Conservation (phyloP, 106 monocot genomes). For the Cymbidium sinense region DNA sequence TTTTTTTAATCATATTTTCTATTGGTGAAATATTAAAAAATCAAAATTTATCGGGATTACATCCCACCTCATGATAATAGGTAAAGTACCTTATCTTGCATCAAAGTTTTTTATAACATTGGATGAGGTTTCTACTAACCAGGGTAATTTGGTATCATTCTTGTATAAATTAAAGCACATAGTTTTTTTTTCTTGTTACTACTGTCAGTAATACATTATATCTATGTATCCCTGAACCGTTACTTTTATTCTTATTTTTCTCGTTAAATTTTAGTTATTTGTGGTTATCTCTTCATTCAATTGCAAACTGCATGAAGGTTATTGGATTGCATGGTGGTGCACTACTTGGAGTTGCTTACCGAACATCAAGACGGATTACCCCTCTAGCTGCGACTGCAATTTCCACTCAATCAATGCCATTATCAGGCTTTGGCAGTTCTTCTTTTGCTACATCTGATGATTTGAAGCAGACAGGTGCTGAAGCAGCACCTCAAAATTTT, state of each 20-base stretch:
- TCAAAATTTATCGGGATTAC: too few species aligned
- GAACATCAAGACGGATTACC: conserved; percentile 75
- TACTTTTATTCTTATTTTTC: neutral
- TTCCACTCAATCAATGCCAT: conserved; percentile 89
- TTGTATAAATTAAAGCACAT: neutral
- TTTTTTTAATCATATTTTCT: too few species aligned
- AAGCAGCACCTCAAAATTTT: conserved; percentile 87
- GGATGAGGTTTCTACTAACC: too few species aligned
- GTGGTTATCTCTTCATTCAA: conserved; percentile 10
- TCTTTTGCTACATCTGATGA: conserved; percentile 76
- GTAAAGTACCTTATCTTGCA: too few species aligned
- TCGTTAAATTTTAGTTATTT: neutral
- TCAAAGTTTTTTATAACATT: too few species aligned
- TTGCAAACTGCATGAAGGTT: conserved; percentile 44
- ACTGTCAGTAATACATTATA: neutral
- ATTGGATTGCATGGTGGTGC: conserved; percentile 96
- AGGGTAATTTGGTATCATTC: neutral
- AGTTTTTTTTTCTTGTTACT: neutral
- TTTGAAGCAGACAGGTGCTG: conserved; percentile 44
- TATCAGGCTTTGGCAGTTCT: conserved; percentile 86
- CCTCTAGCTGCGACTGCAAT: conserved; percentile 72
- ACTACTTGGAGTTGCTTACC: conserved; percentile 92
- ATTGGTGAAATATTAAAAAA: too few species aligned
- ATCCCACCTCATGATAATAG: too few species aligned
- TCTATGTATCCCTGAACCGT: neutral